Evolutionary conservation across 148 eudicot genomes (phyloP), one percentile per base, ranked within the genome.

Genomic region (Chenopodium album): DNA sequence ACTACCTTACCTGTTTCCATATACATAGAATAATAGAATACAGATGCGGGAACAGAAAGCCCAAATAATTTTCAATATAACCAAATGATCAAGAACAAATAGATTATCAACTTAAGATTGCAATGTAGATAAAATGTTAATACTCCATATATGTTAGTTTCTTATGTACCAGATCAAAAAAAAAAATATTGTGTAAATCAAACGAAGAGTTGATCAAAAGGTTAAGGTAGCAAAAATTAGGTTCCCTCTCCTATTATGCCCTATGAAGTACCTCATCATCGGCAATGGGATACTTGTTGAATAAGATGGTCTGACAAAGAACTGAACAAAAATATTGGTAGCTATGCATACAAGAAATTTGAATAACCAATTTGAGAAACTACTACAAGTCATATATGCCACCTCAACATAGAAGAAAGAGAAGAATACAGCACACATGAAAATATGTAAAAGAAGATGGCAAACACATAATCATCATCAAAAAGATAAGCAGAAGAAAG

Each of bases 401-500:
- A 23, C 60, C 60, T 73, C 14, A 28, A 12, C 76, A 9, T 46
- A 46, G 0, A 73, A 47, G 65, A 32, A 17, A 2, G 5, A 74
- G 65, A 20, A 73, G 23, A 34, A 71, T 3, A 23, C 16, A 56
- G 17, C 14, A 54, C 3, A 54, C 20, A 52, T 44, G 32, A 78
- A 59, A 26, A 56, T 26, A 80, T 52, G 63, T 19, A 76, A 8
- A 31, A 10, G 9, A 77, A 73, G 52, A 81, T 34, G 68, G 34
- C 19, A 26, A 71, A 84, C 29, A n/a, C 65, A 79, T 47, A 73
- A 83, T 32, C 46, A 62, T 17, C 62, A 44, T 71, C 11, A 70
- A 76, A n/a, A 84, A 47, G 7, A 28, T 10, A 74, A 20, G 20
- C 26, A 52, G 59, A 79, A 63, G 70, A 66, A 65, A 82, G 82